phyloP scores from a whole-genome alignment of 208 protist species.

The Leishmania tarentolae region DNA sequence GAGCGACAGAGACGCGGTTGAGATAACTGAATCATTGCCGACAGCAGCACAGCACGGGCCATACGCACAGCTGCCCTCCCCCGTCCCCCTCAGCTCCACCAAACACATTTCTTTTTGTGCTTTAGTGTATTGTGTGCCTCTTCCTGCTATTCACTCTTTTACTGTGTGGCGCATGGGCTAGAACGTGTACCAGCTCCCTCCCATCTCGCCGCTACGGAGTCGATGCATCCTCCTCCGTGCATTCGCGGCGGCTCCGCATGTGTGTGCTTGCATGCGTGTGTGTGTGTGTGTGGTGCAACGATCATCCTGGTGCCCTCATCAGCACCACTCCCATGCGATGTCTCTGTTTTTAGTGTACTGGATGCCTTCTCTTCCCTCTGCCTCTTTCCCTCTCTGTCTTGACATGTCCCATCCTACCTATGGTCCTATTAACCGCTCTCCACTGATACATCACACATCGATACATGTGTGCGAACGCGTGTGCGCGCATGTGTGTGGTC shows the following conservation, averaged over 20 bases:
- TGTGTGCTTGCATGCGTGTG: neutral
- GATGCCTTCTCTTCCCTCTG: neutral
- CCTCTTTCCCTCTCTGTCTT: neutral
- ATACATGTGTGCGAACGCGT: neutral
- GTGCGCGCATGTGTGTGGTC: neutral
- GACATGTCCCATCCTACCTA: no score
- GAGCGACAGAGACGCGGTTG: neutral
- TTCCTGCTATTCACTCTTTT: neutral
- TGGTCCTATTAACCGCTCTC: neutral
- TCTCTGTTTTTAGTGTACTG: neutral
- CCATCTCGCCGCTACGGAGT: neutral
- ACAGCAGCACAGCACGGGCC: neutral
- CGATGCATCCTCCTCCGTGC: neutral
- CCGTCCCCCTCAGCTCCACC: neutral
- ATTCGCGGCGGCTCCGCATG: no score
- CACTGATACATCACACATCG: neutral
- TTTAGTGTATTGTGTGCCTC: neutral
- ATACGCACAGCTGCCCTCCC: neutral
- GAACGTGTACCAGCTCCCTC: neutral
- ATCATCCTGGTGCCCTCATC: neutral
- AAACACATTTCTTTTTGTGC: neutral
- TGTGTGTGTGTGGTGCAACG: neutral
- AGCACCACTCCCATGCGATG: neutral
- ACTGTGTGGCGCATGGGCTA: neutral
- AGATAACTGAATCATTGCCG: neutral